Percentiles rank a stretch among this genome's conserved stretches.
phyloP scores from a whole-genome alignment of 2,329 filamentous ascomycete genomes.

The Monosporascus sp. region DNA sequence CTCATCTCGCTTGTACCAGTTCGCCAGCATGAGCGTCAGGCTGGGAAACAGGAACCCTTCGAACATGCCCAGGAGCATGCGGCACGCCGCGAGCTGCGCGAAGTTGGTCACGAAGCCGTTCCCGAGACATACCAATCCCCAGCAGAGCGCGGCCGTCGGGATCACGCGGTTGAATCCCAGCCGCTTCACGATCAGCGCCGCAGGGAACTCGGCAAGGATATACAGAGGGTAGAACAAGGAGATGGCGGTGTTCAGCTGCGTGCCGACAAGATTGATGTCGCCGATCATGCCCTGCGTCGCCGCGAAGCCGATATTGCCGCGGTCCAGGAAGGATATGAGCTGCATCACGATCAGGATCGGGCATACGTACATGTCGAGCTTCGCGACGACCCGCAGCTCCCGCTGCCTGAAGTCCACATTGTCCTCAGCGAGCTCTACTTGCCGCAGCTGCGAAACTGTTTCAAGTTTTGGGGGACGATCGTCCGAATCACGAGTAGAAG shows the following conservation, averaged over 20 bases:
- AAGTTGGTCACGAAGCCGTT: constrained; percentile 15
- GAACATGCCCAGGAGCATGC: constrained; percentile 15
- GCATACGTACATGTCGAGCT: constrained; percentile 15
- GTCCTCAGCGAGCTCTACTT: constrained; percentile 8
- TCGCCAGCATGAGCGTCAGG: constrained; percentile 14
- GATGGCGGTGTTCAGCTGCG: constrained; percentile 13
- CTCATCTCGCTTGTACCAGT: constrained; percentile 17
- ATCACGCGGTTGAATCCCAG: constrained; percentile 13
- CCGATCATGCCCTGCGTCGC: constrained; percentile 15
- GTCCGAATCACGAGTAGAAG: constrained; percentile 16
- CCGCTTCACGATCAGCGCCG: constrained; percentile 12
- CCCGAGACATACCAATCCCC: constrained; percentile 12
- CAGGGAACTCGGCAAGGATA: constrained; percentile 14
- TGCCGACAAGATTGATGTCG: constrained; percentile 11
- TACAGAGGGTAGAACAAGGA: constrained; percentile 17
- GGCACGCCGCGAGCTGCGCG: constrained; percentile 11
- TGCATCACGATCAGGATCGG: constrained; percentile 12
- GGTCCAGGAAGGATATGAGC: constrained; percentile 14
- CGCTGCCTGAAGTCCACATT: constrained; percentile 13
- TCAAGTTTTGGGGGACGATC: constrained; percentile 9
- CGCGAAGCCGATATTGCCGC: constrained; percentile 15
- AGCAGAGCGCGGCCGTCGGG: constrained; percentile 11
- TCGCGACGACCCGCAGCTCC: constrained; percentile 13
- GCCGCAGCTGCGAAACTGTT: constrained; percentile 7
- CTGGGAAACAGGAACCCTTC: constrained; percentile 14